phyloP scores from a whole-genome alignment of 2,329 filamentous ascomycete genomes.

The Arthrinium phaeospermum region DNA sequence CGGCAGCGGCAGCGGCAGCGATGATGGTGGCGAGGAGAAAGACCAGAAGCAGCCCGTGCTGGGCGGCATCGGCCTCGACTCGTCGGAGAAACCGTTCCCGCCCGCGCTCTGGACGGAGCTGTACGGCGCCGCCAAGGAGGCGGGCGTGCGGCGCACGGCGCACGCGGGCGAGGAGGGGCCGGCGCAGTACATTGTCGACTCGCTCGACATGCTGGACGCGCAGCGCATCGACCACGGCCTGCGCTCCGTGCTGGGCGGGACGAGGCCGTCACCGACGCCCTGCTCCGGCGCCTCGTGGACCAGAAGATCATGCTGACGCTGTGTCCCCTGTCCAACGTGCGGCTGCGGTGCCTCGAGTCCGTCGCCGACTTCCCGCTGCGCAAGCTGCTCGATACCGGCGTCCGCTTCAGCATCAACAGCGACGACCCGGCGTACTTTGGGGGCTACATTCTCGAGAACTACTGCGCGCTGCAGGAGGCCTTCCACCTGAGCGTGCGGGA shows the following conservation, averaged over 20 bases:
- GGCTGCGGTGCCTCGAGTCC: neutral
- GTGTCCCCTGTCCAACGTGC: constrained; percentile 38
- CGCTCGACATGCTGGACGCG: constrained; percentile 20
- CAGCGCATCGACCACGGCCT: constrained; percentile 51
- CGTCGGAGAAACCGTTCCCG: constrained; percentile 20
- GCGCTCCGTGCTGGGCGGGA: constrained; percentile 39
- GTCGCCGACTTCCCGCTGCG: constrained; percentile 47
- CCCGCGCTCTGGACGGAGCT: constrained; percentile 23
- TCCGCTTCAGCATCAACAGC: constrained; percentile 59
- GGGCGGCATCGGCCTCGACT: constrained; percentile 22
- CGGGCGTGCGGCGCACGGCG: constrained; percentile 25
- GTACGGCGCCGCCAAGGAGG: constrained; percentile 20
- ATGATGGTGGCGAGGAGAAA: constrained; percentile 46
- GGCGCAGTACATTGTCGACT: constrained; percentile 19
- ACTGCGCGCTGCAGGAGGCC: constrained; percentile 75
- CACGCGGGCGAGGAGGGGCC: constrained; percentile 26
- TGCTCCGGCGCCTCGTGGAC: constrained; percentile 40
- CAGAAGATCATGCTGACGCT: constrained; percentile 46
- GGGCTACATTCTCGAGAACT: constrained; percentile 75
- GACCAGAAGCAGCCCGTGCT: constrained; percentile 14
- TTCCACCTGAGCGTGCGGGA: constrained; percentile 68
- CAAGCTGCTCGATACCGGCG: constrained; percentile 1
- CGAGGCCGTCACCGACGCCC: constrained; percentile 26
- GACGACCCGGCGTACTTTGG: constrained; percentile 71
- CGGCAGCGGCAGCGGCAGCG: constrained; percentile 74